Conservation (phyloP, 768 basidiomycete species). For the Podaxis sp. region DNA sequence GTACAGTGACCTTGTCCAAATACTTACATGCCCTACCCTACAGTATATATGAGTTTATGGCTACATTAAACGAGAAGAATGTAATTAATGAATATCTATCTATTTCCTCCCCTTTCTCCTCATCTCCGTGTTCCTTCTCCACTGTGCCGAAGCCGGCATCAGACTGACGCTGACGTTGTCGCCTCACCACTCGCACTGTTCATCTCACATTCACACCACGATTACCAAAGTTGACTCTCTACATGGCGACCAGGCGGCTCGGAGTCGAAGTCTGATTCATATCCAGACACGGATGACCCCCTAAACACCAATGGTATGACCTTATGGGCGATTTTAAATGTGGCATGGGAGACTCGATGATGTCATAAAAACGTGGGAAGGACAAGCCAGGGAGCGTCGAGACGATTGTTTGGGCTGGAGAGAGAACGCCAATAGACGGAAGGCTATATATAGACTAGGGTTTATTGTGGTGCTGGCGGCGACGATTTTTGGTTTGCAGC, state of each 20-base stretch:
- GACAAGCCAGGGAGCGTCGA: conserved; percentile 59
- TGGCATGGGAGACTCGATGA: conserved; percentile 71
- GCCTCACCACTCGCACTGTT: too few relatives aligned
- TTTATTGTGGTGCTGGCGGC: conserved; percentile 13
- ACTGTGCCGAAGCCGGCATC: too few relatives aligned
- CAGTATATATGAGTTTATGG: too few relatives aligned
- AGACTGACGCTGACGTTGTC: too few relatives aligned
- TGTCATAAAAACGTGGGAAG: conserved; percentile 65
- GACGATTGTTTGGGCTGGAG: conserved; percentile 48
- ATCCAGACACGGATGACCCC: not conserved
- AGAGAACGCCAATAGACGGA: conserved; percentile 63
- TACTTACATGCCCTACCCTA: too few relatives aligned
- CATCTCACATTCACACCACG: too few relatives aligned
- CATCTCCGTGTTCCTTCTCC: too few relatives aligned
- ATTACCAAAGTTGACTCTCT: too few relatives aligned
- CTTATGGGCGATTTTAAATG: conserved; percentile 65
- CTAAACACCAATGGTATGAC: conserved; percentile 65
- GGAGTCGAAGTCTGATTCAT: conserved; percentile 1
- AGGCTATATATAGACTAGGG: not conserved
- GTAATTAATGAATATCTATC: too few relatives aligned
- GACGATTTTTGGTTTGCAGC: conserved; percentile 11
- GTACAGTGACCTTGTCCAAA: too few relatives aligned
- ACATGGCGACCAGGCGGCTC: not conserved
- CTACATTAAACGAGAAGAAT: too few relatives aligned
- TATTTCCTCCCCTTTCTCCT: too few relatives aligned